phyloP scores from a whole-genome alignment of 345 rosid genomes.

The Eucalyptus globulus region DNA sequence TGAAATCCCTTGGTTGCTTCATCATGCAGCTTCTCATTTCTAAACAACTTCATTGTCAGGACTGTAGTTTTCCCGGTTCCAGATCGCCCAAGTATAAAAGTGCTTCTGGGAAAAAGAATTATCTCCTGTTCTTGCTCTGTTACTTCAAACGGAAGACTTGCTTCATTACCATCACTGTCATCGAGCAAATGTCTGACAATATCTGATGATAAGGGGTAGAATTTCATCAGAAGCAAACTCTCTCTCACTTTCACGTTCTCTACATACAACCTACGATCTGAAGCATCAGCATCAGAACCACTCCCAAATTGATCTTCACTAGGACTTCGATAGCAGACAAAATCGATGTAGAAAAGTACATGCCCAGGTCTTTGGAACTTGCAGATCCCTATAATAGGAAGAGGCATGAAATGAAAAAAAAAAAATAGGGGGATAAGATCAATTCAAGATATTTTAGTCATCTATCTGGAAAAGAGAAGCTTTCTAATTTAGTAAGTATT shows the following conservation, averaged over 20 bases:
- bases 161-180: conserved; percentile 4
- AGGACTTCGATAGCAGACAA: not conserved
- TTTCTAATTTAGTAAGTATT: no score
- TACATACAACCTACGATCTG: conserved; percentile 1
- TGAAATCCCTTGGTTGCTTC: no score
- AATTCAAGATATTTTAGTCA: not conserved
- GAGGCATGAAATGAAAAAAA: not conserved
- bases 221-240: conserved; percentile 38
- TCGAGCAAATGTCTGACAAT: no score
- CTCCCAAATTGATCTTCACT: not conserved
- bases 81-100: no score
- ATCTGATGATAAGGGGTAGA: conserved; percentile 24
- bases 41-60: no score
- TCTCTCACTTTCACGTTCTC: conserved; percentile 35
- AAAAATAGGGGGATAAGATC: not conserved
- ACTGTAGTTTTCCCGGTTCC: no score
- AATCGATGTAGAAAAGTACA: not conserved
- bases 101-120: no score
- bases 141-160: conserved; percentile 40
- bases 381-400: conserved; percentile 12
- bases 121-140: conserved; percentile 29
- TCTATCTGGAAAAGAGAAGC: not conserved
- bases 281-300: not conserved
- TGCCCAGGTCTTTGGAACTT: conserved; percentile 32
- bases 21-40: no score